These are phyloP conservation scores for Sporopachydermia lactativora DNA, from an alignment of 805 yeast species.

Conservation along the genomic window DNA sequence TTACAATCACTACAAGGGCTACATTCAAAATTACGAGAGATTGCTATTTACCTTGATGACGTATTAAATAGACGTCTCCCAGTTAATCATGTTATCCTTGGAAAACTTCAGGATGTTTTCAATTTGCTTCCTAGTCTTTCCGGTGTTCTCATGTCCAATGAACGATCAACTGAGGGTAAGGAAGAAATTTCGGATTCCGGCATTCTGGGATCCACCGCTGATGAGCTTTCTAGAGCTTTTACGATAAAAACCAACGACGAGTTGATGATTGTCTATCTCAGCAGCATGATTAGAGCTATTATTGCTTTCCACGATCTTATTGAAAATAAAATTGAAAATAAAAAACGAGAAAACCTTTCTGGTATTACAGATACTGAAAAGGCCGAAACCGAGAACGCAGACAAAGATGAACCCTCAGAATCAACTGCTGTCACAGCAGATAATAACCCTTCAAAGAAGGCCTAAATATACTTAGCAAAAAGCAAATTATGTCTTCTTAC, in stretches of 20 bases:
- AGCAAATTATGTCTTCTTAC: too few species aligned
- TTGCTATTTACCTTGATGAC: slow-evolving; percentile 62
- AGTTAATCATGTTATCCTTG: slow-evolving; percentile 78
- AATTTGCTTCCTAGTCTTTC: slow-evolving; percentile 76
- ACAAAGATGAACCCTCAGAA: too few species aligned
- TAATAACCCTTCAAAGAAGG: too few species aligned
- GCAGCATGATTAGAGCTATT: slow-evolving; percentile 83
- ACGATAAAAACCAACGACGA: slow-evolving; percentile 93
- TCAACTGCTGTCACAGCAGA: too few species aligned
- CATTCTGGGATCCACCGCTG: slow-evolving; percentile 10
- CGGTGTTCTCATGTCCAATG: slow-evolving; percentile 3
- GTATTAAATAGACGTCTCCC: slow-evolving; percentile 65
- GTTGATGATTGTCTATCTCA: slow-evolving; percentile 82
- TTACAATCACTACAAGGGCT: slow-evolving; percentile 79
- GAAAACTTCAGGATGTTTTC: slow-evolving; percentile 88
- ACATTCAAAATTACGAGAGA: slow-evolving; percentile 63
- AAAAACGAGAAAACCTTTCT: slow-evolving; percentile 19
- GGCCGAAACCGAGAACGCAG: slow-evolving; percentile 1
- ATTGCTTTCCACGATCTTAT: slow-evolving; percentile 94
- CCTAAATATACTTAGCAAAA: too few species aligned
- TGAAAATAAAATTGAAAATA: slow-evolving; percentile 86
- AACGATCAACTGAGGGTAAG: slow-evolving; percentile 11
- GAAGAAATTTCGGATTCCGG: slow-evolving; percentile 6
- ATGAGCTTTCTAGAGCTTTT: slow-evolving; percentile 54
- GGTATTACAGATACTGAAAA: neutral